phyloP scores from a whole-genome alignment of 73 alveolate species.

The Paramecium biaurelia region DNA sequence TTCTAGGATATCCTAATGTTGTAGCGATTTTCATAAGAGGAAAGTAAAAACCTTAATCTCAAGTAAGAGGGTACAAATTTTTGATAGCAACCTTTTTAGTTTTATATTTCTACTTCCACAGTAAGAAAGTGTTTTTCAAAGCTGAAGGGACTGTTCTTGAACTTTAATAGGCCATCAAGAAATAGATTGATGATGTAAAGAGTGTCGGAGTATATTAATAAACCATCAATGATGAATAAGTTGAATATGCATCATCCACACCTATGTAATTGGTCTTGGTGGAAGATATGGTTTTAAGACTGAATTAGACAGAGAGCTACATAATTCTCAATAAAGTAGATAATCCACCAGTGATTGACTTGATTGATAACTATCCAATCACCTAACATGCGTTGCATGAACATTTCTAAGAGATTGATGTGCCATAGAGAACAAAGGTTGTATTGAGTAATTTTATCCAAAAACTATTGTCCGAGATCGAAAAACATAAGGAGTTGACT shows the following conservation, averaged over 20 bases:
- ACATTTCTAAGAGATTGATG: slow-evolving; percentile 48
- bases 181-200: not conserved
- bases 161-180: not conserved
- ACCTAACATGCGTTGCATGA: slow-evolving; percentile 22
- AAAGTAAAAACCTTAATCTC: not conserved
- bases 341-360: slow-evolving; percentile 43
- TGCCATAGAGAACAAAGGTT: not conserved
- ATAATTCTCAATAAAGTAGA: slow-evolving; percentile 47
- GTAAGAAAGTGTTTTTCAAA: slow-evolving; percentile 9
- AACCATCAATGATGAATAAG: not conserved
- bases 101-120: slow-evolving; percentile 16
- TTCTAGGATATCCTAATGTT: not conserved
- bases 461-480: not conserved
- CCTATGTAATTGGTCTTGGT: slow-evolving; percentile 24
- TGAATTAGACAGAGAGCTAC: slow-evolving; percentile 24
- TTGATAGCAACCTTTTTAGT: not conserved
- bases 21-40: not conserved
- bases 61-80: not conserved
- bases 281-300: slow-evolving; percentile 46
- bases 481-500: not conserved
- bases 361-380: slow-evolving; percentile 33
- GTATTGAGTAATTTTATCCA: slow-evolving; percentile 32
- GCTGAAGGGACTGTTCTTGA: not conserved
- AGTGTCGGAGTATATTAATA: not conserved
- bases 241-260: slow-evolving; percentile 51